phyloP scores from a whole-genome alignment of 495 filamentous ascomycete genomes.

The Penicillium crystallinum region DNA sequence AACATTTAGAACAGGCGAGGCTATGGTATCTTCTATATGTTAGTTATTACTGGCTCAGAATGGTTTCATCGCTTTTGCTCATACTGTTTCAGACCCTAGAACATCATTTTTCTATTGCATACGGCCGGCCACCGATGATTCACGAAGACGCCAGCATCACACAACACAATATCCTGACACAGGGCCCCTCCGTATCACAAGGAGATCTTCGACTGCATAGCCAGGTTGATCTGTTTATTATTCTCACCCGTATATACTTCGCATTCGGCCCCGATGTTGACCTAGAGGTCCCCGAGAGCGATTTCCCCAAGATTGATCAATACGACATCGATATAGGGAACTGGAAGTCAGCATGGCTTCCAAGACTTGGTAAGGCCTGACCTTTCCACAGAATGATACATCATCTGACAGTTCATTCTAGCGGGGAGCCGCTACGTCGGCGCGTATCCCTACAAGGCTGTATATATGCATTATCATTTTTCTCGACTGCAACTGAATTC shows the following conservation, averaged over 20 bases:
- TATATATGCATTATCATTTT: slow-evolving; percentile 50
- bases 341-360: slow-evolving; percentile 47
- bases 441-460: slow-evolving; percentile 48
- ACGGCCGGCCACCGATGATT: slow-evolving; percentile 50
- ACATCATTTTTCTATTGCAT: slow-evolving; percentile 53
- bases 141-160: slow-evolving; percentile 50
- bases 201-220: slow-evolving; percentile 50
- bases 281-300: slow-evolving; percentile 44
- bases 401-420: slow-evolving; percentile 8
- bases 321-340: slow-evolving; percentile 41
- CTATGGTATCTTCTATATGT: slow-evolving; percentile 52
- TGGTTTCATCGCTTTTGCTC: slow-evolving; percentile 2
- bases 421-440: slow-evolving; percentile 48
- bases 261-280: slow-evolving; percentile 55
- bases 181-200: slow-evolving; percentile 39
- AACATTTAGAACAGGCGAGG: slow-evolving; percentile 43
- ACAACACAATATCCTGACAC: slow-evolving; percentile 46
- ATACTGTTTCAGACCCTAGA: slow-evolving; percentile 40
- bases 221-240: slow-evolving; percentile 55
- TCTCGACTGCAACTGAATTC: slow-evolving; percentile 56
- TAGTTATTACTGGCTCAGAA: slow-evolving; percentile 10
- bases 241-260: slow-evolving; percentile 53
- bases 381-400: no score
- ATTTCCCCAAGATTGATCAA: slow-evolving; percentile 39
- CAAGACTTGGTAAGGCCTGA: slow-evolving; percentile 37